Conservation (phyloP, 2,329 filamentous ascomycete species). For the Didymella pinodella region DNA sequence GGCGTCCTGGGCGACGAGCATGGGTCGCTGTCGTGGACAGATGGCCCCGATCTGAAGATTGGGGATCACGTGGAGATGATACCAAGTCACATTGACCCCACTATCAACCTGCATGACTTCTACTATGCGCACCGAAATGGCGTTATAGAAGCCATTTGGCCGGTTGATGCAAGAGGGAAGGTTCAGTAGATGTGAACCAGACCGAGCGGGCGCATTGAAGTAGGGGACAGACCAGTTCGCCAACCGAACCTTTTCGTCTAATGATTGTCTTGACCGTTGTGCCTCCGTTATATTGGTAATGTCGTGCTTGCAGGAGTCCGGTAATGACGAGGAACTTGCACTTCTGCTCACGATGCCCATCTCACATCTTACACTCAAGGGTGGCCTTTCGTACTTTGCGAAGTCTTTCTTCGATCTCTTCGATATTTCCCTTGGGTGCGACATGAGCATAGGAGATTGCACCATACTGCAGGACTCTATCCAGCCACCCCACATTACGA, state of each 20-base stretch:
- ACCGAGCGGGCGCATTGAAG: conserved; percentile 12
- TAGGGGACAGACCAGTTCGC: conserved; percentile 14
- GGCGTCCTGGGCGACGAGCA: conserved; percentile 60
- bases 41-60: conserved; percentile 51
- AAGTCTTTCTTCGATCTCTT: not conserved
- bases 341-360: not conserved
- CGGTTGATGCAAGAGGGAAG: conserved; percentile 60
- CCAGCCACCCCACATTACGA: too few species aligned
- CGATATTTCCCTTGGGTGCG: not conserved
- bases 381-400: not conserved
- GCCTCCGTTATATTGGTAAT: not conserved
- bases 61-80: conserved; percentile 62
- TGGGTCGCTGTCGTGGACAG: conserved; percentile 57
- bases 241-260: conserved; percentile 27
- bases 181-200: conserved; percentile 53
- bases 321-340: not conserved
- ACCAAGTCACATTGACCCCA: conserved; percentile 64
- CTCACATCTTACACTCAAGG: not conserved
- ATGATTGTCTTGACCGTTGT: conserved; percentile 20
- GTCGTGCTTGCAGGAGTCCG: not conserved
- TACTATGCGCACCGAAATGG: conserved; percentile 61
- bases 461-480: too few species aligned
- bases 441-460: not conserved
- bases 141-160: conserved; percentile 61
- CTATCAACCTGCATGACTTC: conserved; percentile 61